A percentile compares a stretch with the other conserved stretches of the same genome.
These are phyloP conservation scores for Penicillium fuscoglaucum DNA, from an alignment of 2,329 filamentous ascomycete genomes.

Conservation along the genomic window DNA sequence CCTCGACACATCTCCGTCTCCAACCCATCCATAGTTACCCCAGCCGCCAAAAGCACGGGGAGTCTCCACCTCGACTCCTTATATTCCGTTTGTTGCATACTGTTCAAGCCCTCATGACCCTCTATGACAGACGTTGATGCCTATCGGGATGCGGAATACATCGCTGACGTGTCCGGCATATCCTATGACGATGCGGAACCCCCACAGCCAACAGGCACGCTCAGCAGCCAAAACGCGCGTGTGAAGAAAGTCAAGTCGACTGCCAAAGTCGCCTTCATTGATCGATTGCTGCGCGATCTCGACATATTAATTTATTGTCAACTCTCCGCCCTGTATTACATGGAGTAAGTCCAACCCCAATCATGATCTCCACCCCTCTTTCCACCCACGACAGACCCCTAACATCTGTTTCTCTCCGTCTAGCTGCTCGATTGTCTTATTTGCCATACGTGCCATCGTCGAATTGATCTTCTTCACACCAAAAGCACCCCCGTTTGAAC, in stretches of 20 bases:
- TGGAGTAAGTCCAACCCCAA: conserved; percentile 53
- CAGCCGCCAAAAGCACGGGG: conserved; percentile 9
- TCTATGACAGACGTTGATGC: conserved; percentile 50
- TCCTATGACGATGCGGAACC: conserved; percentile 32
- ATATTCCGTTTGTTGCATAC: conserved; percentile 16
- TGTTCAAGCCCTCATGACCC: conserved; percentile 44
- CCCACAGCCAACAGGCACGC: conserved; percentile 15
- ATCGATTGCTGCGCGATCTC: conserved; percentile 57
- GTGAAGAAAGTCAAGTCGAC: conserved; percentile 39
- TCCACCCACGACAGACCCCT: not conserved
- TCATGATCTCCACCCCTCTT: not conserved
- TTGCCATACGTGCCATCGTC: conserved; percentile 55
- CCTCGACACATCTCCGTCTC: not conserved
- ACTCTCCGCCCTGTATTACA: conserved; percentile 62
- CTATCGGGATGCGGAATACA: conserved; percentile 49
- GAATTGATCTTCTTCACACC: conserved; percentile 62
- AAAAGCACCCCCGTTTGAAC: conserved; percentile 55
- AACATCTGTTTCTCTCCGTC: not conserved
- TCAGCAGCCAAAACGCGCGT: conserved; percentile 27
- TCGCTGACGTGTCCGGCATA: conserved; percentile 48
- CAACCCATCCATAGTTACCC: not conserved
- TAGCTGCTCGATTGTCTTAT: conserved; percentile 60
- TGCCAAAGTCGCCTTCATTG: conserved; percentile 51
- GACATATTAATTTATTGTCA: conserved; percentile 63
- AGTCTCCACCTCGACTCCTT: conserved; percentile 9